A percentile compares a stretch with the other conserved stretches of the same genome.
Evolutionary conservation across 129 eudicot genomes (phyloP).

Genomic region (Centella asiatica): DNA sequence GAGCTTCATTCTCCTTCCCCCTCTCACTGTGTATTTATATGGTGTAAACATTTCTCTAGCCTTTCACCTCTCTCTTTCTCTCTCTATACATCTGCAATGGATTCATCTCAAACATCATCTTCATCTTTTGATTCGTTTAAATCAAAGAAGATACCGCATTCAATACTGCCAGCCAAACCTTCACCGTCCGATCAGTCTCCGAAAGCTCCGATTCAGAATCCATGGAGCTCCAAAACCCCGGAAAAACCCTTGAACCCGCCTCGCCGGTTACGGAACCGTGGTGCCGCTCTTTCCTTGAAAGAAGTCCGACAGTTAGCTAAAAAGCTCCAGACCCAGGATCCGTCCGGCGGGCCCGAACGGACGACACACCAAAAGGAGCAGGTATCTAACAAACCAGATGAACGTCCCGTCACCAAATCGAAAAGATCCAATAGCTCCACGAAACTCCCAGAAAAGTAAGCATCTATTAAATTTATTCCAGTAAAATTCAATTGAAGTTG

Average conservation of each 20-base stretch:
- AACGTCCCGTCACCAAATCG: conserved; percentile 17
- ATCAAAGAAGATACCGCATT: conserved; percentile 31
- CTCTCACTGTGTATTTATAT: conserved; percentile 25
- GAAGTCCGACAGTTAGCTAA: conserved; percentile 45
- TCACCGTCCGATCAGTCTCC: conserved; percentile 16
- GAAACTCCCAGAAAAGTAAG: conserved; percentile 51
- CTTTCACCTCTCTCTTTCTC: conserved; percentile 9
- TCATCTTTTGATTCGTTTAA: conserved; percentile 34
- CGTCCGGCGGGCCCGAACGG: conserved; percentile 24
- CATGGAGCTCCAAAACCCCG: conserved; percentile 53
- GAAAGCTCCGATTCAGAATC: conserved; percentile 22
- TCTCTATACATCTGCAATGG: conserved; percentile 20
- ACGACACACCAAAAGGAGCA: background rate
- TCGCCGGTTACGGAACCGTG: conserved; percentile 32
- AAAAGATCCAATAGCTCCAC: conserved; percentile 18
- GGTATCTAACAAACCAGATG: background rate
- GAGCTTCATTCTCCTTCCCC: conserved; percentile 51
- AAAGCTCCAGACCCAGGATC: conserved; percentile 33
- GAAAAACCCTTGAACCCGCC: conserved; percentile 42
- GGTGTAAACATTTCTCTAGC: background rate
- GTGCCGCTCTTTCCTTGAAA: conserved; percentile 34
- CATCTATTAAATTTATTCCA: background rate
- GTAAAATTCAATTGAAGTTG: too few species aligned
- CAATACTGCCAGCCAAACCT: conserved; percentile 16
- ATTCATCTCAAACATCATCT: conserved; percentile 18